A percentile compares a stretch with the other conserved stretches of the same genome.
Conservation (phyloP, 305 asterid species). For the Fraxinus platypoda region DNA sequence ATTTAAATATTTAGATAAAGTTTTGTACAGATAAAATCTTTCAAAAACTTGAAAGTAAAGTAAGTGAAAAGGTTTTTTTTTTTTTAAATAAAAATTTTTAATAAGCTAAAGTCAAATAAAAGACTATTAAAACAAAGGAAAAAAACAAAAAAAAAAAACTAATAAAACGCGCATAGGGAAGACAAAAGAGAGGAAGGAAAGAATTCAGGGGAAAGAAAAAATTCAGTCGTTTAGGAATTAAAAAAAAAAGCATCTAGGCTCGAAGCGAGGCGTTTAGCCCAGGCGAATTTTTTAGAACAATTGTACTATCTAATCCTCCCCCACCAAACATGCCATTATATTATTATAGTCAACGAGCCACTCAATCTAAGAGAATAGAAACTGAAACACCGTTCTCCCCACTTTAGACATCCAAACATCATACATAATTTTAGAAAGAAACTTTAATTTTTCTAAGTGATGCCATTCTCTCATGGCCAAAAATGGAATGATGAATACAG, state of each 20-base stretch:
- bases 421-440: constrained; percentile 7
- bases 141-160: background rate
- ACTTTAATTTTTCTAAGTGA: background rate
- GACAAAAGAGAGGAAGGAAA: no score
- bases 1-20: background rate
- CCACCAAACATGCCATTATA: background rate
- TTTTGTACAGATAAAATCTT: background rate
- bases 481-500: constrained; percentile 1
- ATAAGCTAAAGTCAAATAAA: background rate
- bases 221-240: background rate
- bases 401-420: constrained; percentile 6
- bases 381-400: background rate
- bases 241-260: background rate
- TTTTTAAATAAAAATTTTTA: no score
- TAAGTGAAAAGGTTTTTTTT: background rate
- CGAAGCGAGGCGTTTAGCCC: background rate
- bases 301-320: background rate
- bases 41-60: background rate
- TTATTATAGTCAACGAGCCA: background rate
- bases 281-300: background rate
- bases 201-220: no score
- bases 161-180: background rate
- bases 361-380: background rate
- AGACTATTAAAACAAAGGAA: background rate
- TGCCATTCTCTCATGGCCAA: background rate